These are phyloP conservation scores for Udeniomyces megalosporus DNA, from an alignment of 768 basidiomycete genomes.

Conservation along the genomic window DNA sequence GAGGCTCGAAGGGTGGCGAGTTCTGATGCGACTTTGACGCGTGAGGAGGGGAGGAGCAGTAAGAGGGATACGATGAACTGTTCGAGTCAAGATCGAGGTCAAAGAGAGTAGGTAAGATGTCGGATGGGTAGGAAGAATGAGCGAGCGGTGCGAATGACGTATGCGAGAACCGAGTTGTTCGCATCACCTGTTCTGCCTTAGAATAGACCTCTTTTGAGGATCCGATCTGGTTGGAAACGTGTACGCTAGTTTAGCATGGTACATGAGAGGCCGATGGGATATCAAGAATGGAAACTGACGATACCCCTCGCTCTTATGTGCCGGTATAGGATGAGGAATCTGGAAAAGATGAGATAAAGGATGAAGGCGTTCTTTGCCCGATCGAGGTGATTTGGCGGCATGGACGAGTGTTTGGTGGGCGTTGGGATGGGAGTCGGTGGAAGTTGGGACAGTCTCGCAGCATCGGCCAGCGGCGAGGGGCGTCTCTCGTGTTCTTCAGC, in stretches of 20 bases:
- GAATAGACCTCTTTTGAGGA: too few relatives aligned
- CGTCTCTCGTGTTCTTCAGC: too few relatives aligned
- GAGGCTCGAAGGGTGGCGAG: conserved; percentile 48
- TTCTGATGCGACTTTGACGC: conserved; percentile 44
- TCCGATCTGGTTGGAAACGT: neutral
- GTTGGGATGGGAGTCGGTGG: too few relatives aligned
- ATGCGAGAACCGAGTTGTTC: too few relatives aligned
- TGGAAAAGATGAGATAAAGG: conserved; percentile 28
- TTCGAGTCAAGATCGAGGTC: conserved; percentile 28
- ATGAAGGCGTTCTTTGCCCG: conserved; percentile 37
- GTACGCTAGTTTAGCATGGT: neutral
- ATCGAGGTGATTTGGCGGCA: too few relatives aligned
- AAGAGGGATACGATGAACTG: conserved; percentile 38
- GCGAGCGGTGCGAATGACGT: too few relatives aligned
- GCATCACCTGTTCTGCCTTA: too few relatives aligned
- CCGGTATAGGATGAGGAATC: conserved; percentile 38
- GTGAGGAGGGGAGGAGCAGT: conserved; percentile 46
- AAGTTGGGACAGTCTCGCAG: too few relatives aligned
- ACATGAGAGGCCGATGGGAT: neutral
- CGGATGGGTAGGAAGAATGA: conserved; percentile 30
- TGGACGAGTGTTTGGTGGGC: too few relatives aligned
- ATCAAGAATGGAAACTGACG: neutral
- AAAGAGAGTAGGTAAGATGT: neutral
- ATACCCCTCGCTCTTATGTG: conserved; percentile 52
- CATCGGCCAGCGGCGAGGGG: too few relatives aligned